Evolutionary conservation across 371 early-diverging fungal species (phyloP).

Genomic region (Cokeromyces recurvatus): DNA sequence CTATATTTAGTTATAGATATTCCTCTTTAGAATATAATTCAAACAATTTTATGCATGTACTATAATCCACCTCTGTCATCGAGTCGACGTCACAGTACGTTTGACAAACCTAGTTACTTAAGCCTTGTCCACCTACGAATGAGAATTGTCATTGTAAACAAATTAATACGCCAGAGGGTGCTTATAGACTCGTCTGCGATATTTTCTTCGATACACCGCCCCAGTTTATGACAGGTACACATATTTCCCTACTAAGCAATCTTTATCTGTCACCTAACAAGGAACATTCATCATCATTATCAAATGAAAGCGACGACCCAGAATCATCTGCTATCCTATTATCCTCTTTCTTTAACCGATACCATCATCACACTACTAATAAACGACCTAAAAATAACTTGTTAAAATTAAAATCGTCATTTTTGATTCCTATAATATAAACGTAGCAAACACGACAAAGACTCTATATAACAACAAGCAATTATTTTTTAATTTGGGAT

Average conservation of each 20-base stretch:
- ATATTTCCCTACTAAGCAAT: too few relatives aligned
- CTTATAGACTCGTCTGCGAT: slow-evolving; percentile 36
- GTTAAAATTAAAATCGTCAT: slow-evolving; percentile 57
- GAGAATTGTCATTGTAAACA: slow-evolving; percentile 12
- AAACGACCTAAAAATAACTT: slow-evolving; percentile 49
- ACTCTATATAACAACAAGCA: not conserved
- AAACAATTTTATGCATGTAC: too few relatives aligned
- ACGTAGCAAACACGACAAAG: slow-evolving; percentile 52
- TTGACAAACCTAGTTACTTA: not conserved
- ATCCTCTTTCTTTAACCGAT: not conserved
- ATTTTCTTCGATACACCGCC: slow-evolving; percentile 34
- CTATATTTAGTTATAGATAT: too few relatives aligned
- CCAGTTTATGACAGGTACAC: slow-evolving; percentile 36
- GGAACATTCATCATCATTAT: not conserved
- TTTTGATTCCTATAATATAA: slow-evolving; percentile 29
- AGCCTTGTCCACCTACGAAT: slow-evolving; percentile 19
- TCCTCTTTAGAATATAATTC: too few relatives aligned
- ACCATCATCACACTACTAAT: slow-evolving; percentile 4
- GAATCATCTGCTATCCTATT: not conserved
- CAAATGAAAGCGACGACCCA: too few relatives aligned
- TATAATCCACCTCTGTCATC: too few relatives aligned
- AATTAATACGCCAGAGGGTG: slow-evolving; percentile 42
- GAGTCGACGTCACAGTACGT: too few relatives aligned
- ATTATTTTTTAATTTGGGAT: slow-evolving; percentile 53
- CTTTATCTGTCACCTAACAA: not conserved